Evolutionary conservation across 306 rosid genomes (phyloP).

Genomic region (Ceratonia siliqua): DNA sequence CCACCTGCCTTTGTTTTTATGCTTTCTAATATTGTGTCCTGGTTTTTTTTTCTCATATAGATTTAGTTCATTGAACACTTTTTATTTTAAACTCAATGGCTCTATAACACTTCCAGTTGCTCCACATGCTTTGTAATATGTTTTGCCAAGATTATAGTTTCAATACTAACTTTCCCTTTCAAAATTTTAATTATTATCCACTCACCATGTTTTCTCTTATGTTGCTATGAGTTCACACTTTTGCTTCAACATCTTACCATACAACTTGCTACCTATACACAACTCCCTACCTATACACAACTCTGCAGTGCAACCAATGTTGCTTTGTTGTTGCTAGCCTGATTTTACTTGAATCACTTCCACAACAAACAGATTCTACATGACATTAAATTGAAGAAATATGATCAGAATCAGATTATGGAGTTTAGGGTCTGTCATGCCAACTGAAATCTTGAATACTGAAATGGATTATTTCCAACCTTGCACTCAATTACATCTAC

Average conservation of each 20-base stretch:
- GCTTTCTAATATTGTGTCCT: neutral
- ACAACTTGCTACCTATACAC: neutral
- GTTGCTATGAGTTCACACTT: no score
- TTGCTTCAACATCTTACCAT: neutral
- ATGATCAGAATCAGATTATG: neutral
- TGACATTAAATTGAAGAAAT: neutral
- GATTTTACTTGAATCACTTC: neutral
- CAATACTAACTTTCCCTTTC: constrained; percentile 7
- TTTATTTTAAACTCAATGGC: neutral
- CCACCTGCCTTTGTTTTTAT: neutral
- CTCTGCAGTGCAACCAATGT: neutral
- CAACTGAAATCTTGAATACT: neutral
- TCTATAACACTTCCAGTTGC: neutral
- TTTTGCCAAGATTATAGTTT: neutral
- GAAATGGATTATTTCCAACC: neutral
- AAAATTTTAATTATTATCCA: neutral
- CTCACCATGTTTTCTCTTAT: neutral
- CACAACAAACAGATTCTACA: neutral
- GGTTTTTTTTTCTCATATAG: neutral
- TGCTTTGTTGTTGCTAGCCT: neutral
- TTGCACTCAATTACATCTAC: neutral
- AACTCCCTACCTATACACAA: neutral
- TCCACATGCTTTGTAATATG: neutral
- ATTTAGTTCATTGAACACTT: neutral
- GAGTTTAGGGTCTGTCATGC: neutral